Conservation (phyloP, 1,139 yeast species). For the Geotrichum bryndzae region DNA sequence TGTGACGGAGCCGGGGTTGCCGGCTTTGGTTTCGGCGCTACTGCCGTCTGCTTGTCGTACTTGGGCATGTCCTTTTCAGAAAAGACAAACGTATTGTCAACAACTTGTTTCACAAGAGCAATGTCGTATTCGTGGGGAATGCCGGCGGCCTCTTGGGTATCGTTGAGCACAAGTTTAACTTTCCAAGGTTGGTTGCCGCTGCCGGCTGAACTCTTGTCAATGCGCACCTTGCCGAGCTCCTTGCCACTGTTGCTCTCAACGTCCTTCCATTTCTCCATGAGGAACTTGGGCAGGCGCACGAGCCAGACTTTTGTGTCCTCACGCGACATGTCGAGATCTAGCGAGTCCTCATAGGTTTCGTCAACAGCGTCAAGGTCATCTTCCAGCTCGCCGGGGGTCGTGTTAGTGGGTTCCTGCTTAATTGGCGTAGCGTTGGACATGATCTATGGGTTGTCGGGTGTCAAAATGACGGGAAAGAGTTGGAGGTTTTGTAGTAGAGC, state of each 20-base stretch:
- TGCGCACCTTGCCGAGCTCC: slow-evolving; percentile 75
- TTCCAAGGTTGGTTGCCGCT: slow-evolving; percentile 26
- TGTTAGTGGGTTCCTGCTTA: neutral
- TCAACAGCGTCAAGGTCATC: slow-evolving; percentile 25
- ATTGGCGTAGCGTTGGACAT: neutral
- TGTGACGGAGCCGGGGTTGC: slow-evolving; percentile 29
- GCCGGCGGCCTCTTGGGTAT: slow-evolving; percentile 39
- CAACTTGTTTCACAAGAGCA: slow-evolving; percentile 67
- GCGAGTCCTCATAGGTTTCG: slow-evolving; percentile 38
- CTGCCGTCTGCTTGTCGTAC: slow-evolving; percentile 47
- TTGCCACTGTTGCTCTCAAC: slow-evolving; percentile 56
- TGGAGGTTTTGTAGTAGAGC: neutral
- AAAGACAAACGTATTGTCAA: slow-evolving; percentile 72
- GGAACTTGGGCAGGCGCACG: slow-evolving; percentile 80
- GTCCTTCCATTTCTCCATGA: slow-evolving; percentile 77
- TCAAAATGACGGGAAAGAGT: neutral
- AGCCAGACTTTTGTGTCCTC: slow-evolving; percentile 68
- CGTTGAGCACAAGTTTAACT: slow-evolving; percentile 38
- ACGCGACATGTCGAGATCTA: slow-evolving; percentile 38
- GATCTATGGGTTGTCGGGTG: neutral
- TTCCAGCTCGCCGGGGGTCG: neutral
- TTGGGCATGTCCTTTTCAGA: slow-evolving; percentile 77
- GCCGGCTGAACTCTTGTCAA: slow-evolving; percentile 42
- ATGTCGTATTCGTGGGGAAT: slow-evolving; percentile 85
- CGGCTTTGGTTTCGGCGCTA: slow-evolving; percentile 23